Evolutionary conservation across 208 protist genomes (phyloP).

Genomic region (Trypanosoma avium): DNA sequence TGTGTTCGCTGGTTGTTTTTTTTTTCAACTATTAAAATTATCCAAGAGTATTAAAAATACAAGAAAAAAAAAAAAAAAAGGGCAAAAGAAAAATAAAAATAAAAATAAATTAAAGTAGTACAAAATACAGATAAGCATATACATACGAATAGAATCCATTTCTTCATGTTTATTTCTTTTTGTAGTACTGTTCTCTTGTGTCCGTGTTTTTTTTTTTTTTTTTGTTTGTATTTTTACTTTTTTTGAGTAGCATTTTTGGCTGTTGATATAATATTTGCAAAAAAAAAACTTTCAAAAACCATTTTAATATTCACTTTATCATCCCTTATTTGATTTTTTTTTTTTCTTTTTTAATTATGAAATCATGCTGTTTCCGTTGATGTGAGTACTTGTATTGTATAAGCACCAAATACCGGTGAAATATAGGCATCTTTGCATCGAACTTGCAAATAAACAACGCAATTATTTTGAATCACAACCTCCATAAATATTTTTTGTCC

Average conservation of each 20-base stretch:
- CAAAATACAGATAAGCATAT: constrained; percentile 2
- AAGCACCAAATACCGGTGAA: constrained; percentile 53
- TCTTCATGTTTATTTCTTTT: too few species aligned
- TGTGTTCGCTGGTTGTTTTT: too few species aligned
- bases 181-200: too few species aligned
- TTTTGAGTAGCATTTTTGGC: too few species aligned
- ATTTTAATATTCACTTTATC: too few species aligned
- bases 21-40: too few species aligned
- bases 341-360: background rate
- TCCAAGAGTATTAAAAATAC: background rate
- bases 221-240: too few species aligned
- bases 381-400: constrained; percentile 29
- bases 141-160: too few species aligned
- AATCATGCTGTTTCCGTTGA: background rate
- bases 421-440: constrained; percentile 40
- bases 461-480: constrained; percentile 31
- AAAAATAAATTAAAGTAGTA: background rate
- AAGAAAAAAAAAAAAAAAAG: constrained; percentile 6
- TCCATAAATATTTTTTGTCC: constrained; percentile 38
- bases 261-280: background rate
- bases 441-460: constrained; percentile 33
- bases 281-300: constrained; percentile 5
- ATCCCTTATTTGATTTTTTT: constrained; percentile 1
- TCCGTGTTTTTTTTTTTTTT: too few species aligned
- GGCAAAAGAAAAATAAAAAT: constrained; percentile 1